Evolutionary conservation across 805 yeast species (phyloP), one percentile per base, ranked within the genome.

Genomic region (Candida ortonii): DNA sequence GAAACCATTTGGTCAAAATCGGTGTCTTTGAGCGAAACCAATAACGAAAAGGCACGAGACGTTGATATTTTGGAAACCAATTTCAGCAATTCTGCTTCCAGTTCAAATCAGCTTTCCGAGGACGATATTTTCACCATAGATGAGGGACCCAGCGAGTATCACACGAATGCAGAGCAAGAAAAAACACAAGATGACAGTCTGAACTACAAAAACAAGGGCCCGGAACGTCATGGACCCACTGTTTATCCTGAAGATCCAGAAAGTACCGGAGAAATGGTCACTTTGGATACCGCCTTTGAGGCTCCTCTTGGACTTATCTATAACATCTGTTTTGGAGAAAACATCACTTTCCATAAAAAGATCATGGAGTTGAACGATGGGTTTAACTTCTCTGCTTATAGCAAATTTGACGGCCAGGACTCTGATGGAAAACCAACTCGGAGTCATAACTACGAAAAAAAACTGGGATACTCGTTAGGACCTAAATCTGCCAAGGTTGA

Each of bases 401-500:
- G 52, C 7, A 42, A 53, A 11, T 68, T 70, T 35, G 47, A 15
- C 25, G 65, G 62, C 22, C 44, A 46, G 3, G 60, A 65, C 22
- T 67, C 63, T 16, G 67, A 68, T 7, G 71, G 67, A 4, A 57
- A 59, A 17, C 57, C 63, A 28, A 70, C 63, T 28, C 61, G 94
- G 34, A 56, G 62, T 3, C 89, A 74, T 53, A 68, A 72, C 4
- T 93, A 89, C 58, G 71, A 73, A 30, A 85, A 85, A 58, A 86
- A 82, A 1, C 67, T 93, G 37, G 77, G 79, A 33, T 88, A 75
- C 34, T 74, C 96, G 1, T 78, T 93, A 22, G 98, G 98, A 0
- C 98, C 98, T 9, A 88, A 86, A 50, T 86, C 90, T 16, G 89
- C 99, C 3, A 77, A 71, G 37, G 77, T 74, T 11, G 76, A 78